A percentile compares a stretch with the other conserved stretches of the same genome.
These are phyloP conservation scores for Salix arbutifolia DNA, from an alignment of 345 rosid genomes.

Conservation along the genomic window DNA sequence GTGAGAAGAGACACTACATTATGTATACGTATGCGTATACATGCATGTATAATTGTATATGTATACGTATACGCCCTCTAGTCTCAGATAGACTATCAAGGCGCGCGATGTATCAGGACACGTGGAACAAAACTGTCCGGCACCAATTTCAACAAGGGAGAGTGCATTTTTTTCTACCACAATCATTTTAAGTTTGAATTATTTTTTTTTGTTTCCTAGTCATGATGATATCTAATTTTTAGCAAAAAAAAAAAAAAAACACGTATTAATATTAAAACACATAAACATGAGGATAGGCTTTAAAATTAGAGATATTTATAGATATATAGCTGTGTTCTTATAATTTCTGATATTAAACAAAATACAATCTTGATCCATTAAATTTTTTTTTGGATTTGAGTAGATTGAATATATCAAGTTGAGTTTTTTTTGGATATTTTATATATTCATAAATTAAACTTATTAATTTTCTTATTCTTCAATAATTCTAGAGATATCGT, in stretches of 20 bases:
- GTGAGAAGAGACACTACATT: background rate
- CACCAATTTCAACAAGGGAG: background rate
- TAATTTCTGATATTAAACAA: background rate
- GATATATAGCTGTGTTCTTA: no score
- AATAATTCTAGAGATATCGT: background rate
- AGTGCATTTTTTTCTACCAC: background rate
- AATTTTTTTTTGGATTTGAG: background rate
- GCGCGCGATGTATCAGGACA: background rate
- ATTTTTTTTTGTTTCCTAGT: background rate
- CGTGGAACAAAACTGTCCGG: no score
- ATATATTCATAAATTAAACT: background rate
- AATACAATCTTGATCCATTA: background rate
- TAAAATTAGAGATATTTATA: no score
- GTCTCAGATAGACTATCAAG: background rate
- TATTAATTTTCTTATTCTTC: background rate
- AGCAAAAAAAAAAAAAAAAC: no score
- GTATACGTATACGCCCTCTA: background rate
- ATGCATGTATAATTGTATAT: no score
- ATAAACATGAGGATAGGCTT: no score
- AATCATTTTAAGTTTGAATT: slow-evolving; percentile 1
- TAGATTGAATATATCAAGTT: background rate
- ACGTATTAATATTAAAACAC: no score
- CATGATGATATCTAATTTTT: background rate
- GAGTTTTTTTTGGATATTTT: background rate
- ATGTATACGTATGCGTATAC: background rate